Percentiles rank a stretch among this genome's conserved stretches.
These are phyloP conservation scores for Coniochaeta sp. DNA, from an alignment of 2,329 filamentous ascomycete species.

Conservation along the genomic window DNA sequence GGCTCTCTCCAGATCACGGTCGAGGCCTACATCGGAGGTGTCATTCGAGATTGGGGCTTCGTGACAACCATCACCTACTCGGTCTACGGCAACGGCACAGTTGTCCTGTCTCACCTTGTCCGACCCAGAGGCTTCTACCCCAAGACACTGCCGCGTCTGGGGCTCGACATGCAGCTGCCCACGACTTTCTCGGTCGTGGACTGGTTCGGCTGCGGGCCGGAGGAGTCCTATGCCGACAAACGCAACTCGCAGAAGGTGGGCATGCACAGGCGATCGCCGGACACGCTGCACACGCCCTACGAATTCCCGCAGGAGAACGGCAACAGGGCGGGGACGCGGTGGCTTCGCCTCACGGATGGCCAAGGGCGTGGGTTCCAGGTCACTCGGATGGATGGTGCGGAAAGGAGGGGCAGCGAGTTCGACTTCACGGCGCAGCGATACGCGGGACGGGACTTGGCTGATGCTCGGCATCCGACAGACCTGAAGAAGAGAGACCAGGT, in stretches of 20 bases:
- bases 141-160: conserved; percentile 51
- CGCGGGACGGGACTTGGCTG: conserved; percentile 41
- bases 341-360: conserved; percentile 30
- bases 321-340: conserved; percentile 54
- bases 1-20: conserved; percentile 29
- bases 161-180: conserved; percentile 47
- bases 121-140: conserved; percentile 43
- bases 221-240: conserved; percentile 59
- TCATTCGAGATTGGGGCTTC: conserved; percentile 53
- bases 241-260: conserved; percentile 44
- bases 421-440: conserved; percentile 52
- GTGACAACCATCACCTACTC: conserved; percentile 42
- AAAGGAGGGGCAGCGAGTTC: conserved; percentile 26
- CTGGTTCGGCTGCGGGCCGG: conserved; percentile 58
- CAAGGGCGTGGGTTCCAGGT: conserved; percentile 22
- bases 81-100: conserved; percentile 33
- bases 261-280: conserved; percentile 32
- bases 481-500: conserved; percentile 40
- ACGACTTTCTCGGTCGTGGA: conserved; percentile 35
- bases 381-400: conserved; percentile 7
- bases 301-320: conserved; percentile 63
- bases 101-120: conserved; percentile 35
- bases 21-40: conserved; percentile 45
- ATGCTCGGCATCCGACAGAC: conserved; percentile 56
- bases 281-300: conserved; percentile 45